A percentile compares a stretch with the other conserved stretches of the same genome.
Conservation (phyloP, 305 asterid genomes). For the Fraxinus angustifolia region DNA sequence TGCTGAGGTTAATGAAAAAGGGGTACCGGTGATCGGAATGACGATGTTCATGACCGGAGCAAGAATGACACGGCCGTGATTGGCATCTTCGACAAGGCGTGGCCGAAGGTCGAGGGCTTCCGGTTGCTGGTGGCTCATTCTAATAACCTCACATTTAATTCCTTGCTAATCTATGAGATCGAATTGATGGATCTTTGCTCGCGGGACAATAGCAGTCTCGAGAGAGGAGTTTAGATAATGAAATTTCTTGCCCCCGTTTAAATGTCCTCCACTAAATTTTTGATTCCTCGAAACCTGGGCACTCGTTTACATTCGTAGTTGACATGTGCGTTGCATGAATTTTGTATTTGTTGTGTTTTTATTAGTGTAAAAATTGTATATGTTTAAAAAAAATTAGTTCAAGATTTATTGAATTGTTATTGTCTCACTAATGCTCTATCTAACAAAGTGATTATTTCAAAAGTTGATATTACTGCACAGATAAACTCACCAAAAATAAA, state of each 20-base stretch:
- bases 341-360: too few species aligned
- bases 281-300: too few species aligned
- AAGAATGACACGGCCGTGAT: slow-evolving; percentile 49
- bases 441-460: too few species aligned
- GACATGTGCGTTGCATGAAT: too few species aligned
- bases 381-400: too few species aligned
- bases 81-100: slow-evolving; percentile 43
- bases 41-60: slow-evolving; percentile 62
- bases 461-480: too few species aligned
- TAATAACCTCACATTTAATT: slow-evolving; percentile 43
- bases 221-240: neutral
- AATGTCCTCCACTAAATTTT: neutral
- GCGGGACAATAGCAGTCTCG: neutral
- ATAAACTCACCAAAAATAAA: too few species aligned
- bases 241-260: neutral
- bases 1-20: slow-evolving; percentile 11
- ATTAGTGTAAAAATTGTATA: too few species aligned
- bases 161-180: neutral
- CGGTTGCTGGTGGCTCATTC: slow-evolving; percentile 52
- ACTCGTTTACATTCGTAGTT: too few species aligned
- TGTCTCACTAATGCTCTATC: too few species aligned
- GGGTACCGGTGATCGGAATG: slow-evolving; percentile 43
- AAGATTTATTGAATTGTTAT: too few species aligned
- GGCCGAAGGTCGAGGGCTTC: slow-evolving; percentile 45
- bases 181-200: neutral